Base-by-base conservation (phyloP, 2,329 filamentous ascomycete species). In the Bipolaris gigantea region DNA sequence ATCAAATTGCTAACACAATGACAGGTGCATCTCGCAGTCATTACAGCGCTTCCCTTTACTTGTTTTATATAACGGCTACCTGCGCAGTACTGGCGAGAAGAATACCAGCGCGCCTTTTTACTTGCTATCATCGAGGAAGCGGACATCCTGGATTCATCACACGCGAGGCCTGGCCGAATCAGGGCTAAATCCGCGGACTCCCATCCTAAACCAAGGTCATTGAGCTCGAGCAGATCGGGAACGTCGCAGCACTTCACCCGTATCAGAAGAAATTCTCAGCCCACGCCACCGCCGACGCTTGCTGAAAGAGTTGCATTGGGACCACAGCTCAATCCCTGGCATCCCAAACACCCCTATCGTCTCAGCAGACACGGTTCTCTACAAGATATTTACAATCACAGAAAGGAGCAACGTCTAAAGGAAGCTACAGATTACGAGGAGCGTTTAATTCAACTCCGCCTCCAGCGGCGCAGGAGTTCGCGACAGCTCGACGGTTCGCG, bases 401-500 rank as follows among this genome's bases (percentile, higher is more conserved):
- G 48, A 46, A 33, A 42, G 33, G 47, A 50, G 39, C 48, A 52
- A 38, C 43, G 38, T 11, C 33, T 36, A 3, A 39, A 23, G 36
- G 48, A 61, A 46, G 27, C 55, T 41, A 41, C 49, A 51, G 19
- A 49, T 46, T 52, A 30, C 40, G 50, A 48, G 35, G 48, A 51
- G 52, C 55, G 27, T 32, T 38, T 60, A 13, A 49, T 48, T 40
- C 57, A 36, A 42, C 30, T 60, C 19, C 59, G 48, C 21, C 54
- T 40, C 16, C 16, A 45, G n/a, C 32, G 53, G n/a, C 49, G 34
- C 25, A 43, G 32, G n/a, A 35, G 18, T 41, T 49, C 50, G 13
- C 61, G 61, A 13, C 59, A 66, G 27, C 40, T 67, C 3, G 63
- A 67, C 63, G 63, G 63, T n/a, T 62, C 63, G 11, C 58, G 51